A percentile compares a stretch with the other conserved stretches of the same genome.
phyloP scores from a whole-genome alignment of 768 basidiomycete genomes.

The Neoboletus magnificus region DNA sequence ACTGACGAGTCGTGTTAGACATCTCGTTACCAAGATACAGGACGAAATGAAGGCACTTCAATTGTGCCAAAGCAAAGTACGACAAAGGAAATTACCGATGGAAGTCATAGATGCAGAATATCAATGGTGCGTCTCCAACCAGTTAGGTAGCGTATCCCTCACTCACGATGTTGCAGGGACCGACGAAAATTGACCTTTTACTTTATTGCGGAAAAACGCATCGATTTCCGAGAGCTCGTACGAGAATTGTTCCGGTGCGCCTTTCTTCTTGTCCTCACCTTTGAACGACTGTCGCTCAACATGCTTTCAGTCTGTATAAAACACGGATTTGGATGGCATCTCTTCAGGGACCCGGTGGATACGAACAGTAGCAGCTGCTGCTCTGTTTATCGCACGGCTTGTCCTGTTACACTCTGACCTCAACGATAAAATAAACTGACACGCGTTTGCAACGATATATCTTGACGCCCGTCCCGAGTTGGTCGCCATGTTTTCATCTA shows the following conservation, averaged over 20 bases:
- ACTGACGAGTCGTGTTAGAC: conserved; percentile 37
- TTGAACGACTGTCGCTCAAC: conserved; percentile 4
- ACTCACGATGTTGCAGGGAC: conserved; percentile 56
- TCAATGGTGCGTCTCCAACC: conserved; percentile 69
- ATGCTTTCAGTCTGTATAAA: conserved; percentile 71
- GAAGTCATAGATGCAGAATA: conserved; percentile 98
- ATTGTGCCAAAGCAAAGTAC: conserved; percentile 87
- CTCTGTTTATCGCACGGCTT: background rate
- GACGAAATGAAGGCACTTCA: conserved; percentile 93
- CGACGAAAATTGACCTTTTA: conserved; percentile 98
- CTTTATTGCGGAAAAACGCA: conserved; percentile 92
- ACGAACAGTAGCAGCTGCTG: conserved; percentile 38
- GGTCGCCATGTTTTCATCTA: conserved; percentile 24
- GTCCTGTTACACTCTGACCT: background rate
- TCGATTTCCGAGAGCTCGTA: conserved; percentile 95
- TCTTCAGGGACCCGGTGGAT: conserved; percentile 49
- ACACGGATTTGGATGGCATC: conserved; percentile 96
- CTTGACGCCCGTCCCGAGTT: conserved; percentile 12
- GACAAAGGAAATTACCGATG: conserved; percentile 95
- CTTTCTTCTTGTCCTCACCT: background rate
- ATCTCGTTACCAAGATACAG: conserved; percentile 76
- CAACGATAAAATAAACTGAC: conserved; percentile 16
- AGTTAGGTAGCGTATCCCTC: background rate
- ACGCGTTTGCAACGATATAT: conserved; percentile 18
- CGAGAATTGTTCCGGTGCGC: conserved; percentile 84